These are phyloP conservation scores for Boletus rufocinnamomeus DNA, from an alignment of 768 basidiomycete species.

Conservation along the genomic window DNA sequence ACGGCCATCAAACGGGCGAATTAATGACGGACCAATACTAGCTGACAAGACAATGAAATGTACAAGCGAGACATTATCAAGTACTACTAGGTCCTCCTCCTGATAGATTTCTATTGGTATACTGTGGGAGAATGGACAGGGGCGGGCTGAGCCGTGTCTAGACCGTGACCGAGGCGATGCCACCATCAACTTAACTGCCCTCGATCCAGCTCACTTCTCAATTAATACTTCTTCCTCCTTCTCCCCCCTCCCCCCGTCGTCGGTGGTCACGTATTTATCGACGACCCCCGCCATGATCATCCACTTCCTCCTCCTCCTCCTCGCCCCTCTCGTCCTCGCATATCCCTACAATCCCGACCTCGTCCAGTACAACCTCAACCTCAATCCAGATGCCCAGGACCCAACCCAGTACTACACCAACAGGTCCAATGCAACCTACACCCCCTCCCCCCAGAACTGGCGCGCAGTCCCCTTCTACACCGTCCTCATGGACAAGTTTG, in stretches of 20 bases:
- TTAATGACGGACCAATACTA: no score
- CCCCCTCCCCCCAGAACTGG: conserved; percentile 84
- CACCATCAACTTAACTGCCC: no score
- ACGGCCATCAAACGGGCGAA: no score
- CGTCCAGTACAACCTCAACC: conserved; percentile 74
- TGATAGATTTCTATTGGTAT: no score
- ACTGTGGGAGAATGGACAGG: not conserved
- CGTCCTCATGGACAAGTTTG: conserved; percentile 89
- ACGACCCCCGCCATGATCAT: conserved; percentile 2
- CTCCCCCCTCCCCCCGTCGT: not conserved
- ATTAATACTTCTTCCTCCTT: not conserved
- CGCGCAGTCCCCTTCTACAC: conserved; percentile 78
- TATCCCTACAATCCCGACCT: conserved; percentile 72
- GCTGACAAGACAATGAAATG: no score
- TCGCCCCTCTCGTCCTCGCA: conserved; percentile 46
- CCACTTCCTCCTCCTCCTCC: conserved; percentile 40
- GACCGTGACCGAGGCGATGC: not conserved
- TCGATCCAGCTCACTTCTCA: not conserved
- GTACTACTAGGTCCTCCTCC: no score
- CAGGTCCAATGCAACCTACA: conserved; percentile 68
- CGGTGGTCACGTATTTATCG: not conserved
- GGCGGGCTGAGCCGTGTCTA: not conserved
- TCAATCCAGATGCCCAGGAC: conserved; percentile 67
- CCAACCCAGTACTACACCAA: conserved; percentile 65
- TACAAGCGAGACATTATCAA: no score